A percentile compares a stretch with the other conserved stretches of the same genome.
Evolutionary conservation across 2,329 filamentous ascomycete species (phyloP).

Genomic region (Chaetothyriales sp.): DNA sequence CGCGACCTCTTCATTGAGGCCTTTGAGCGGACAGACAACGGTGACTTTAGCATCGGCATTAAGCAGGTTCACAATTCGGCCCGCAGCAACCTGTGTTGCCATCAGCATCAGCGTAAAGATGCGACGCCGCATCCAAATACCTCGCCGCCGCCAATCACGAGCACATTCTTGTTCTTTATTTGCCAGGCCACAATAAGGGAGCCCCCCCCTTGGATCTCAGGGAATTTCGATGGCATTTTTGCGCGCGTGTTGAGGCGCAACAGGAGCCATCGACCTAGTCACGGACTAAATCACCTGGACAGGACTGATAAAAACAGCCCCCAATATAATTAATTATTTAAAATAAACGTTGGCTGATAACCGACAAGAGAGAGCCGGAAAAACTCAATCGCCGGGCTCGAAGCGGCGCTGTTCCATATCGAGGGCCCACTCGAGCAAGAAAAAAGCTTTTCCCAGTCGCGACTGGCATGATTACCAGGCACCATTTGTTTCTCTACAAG

Average conservation of each 20-base stretch:
- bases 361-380: background rate
- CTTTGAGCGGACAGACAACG: constrained; percentile 64
- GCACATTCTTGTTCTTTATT: constrained; percentile 69
- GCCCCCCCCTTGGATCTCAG: constrained; percentile 73
- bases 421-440: background rate
- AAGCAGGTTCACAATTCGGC: constrained; percentile 77
- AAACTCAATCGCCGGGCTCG: background rate
- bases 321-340: too few relatives aligned
- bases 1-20: constrained; percentile 78
- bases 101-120: constrained; percentile 9
- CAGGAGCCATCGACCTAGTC: constrained; percentile 4
- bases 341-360: too few relatives aligned
- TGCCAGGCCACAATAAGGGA: constrained; percentile 95
- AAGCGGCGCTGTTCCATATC: background rate
- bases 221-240: constrained; percentile 50
- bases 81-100: constrained; percentile 66
- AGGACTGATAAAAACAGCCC: background rate
- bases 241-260: constrained; percentile 11
- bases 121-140: constrained; percentile 36
- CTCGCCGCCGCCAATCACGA: constrained; percentile 93
- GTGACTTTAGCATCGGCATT: constrained; percentile 88
- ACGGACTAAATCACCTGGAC: background rate
- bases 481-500: background rate
- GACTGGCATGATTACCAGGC: background rate
- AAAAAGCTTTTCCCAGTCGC: background rate